Base-by-base conservation (phyloP, 768 basidiomycete genomes). In the Phylloporus sp. region DNA sequence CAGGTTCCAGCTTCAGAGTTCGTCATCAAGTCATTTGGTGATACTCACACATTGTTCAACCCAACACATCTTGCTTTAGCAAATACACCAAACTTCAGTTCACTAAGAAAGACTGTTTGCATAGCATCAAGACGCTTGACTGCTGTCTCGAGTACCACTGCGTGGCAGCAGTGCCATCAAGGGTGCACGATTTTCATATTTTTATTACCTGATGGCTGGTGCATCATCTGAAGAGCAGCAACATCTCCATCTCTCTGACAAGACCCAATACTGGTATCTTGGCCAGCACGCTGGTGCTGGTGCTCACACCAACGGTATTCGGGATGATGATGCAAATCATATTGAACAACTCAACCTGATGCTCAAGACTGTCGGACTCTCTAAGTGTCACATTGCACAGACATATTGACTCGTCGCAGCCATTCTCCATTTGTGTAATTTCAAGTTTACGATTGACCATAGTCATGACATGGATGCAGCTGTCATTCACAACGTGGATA, bases 71-170 rank as follows among this genome's bases (percentile, higher is more conserved):
- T 28, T 86, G 93, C 43, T 97, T 95, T 66, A 95, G 95, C 49
- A 94, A 95, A 68, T 99, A 99, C 69, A 97, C 94, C 40, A 95
- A 98, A 65, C 79, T 99, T 1, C 97, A 98, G 70, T 98, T 97
- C 73, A 90, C 81, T 46, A 93, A 97, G 29, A 86, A 89, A 22
- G 95, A 94, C 6, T 80, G 94, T 4, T 72, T 98, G 0, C 84
- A 77, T 40, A 95, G 95, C 56, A 76, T 92, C 65, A 98, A 98
- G 70, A 95, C 92, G 0, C 84, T 98, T 57, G 93, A 97, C 65
- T 97, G 98, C 72, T 95, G 95, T 71, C 80, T 99, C 46, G 93
- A 97, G 68, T 78, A 89, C 48, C 90, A 86, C 59, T 84, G 93
- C 8, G 92, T 97, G n/a, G 80, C 91, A 5, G 82, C 83, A 20